phyloP scores from a whole-genome alignment of 1,139 yeast species.

The Pneumocystis jirovecii region DNA sequence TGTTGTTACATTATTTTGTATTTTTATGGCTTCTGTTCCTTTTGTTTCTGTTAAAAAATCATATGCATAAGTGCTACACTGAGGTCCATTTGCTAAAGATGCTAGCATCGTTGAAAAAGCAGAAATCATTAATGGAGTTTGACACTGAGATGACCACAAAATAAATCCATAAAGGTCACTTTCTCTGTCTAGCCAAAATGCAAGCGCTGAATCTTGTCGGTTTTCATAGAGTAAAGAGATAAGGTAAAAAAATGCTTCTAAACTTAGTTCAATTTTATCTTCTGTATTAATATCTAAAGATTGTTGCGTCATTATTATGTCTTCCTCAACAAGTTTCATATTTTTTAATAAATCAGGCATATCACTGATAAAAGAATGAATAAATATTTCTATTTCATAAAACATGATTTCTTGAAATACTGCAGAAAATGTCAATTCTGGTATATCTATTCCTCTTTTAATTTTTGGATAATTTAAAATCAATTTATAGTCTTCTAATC shows the following conservation, averaged over 20 bases:
- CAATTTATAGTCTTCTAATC: conserved; percentile 6
- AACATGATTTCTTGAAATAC: conserved; percentile 17
- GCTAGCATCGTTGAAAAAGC: conserved; percentile 68
- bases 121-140: conserved; percentile 69
- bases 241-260: conserved; percentile 74
- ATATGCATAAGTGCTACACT: conserved; percentile 36
- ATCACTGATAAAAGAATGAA: conserved; percentile 48
- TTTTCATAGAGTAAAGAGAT: conserved; percentile 54
- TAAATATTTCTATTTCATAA: conserved; percentile 28
- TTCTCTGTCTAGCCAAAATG: conserved; percentile 62
- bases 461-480: background rate
- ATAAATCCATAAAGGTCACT: conserved; percentile 58
- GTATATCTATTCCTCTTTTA: conserved; percentile 1
- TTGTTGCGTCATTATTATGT: conserved; percentile 36
- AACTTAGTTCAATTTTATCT: conserved; percentile 45
- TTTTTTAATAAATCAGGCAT: conserved; percentile 69
- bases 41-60: conserved; percentile 22
- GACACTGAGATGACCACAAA: conserved; percentile 76
- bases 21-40: conserved; percentile 2
- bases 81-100: conserved; percentile 51
- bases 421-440: conserved; percentile 11
- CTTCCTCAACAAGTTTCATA: conserved; percentile 78
- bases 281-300: conserved; percentile 13
- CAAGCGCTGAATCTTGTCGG: conserved; percentile 42
- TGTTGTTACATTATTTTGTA: conserved; percentile 20